Percentiles rank a stretch among this genome's conserved stretches.
Evolutionary conservation across 78 protist species (phyloP).

Genomic region (Dictyostelium capitatum): DNA sequence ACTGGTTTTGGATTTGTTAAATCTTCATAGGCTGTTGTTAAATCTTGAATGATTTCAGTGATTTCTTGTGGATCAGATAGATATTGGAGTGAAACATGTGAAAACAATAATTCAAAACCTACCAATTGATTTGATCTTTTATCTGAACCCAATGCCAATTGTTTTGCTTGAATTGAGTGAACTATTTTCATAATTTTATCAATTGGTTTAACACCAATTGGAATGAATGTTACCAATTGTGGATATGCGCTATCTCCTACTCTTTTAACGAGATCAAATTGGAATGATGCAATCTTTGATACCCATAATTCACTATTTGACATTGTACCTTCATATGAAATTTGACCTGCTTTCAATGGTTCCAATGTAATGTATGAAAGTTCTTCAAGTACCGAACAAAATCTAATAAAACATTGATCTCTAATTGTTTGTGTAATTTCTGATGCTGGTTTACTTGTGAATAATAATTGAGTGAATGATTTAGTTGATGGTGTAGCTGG

Average conservation of each 20-base stretch:
- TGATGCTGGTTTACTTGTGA: constrained; percentile 14
- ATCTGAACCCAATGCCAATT: background rate
- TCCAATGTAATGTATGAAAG: constrained; percentile 12
- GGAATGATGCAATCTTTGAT: constrained; percentile 15
- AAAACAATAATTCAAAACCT: constrained; percentile 64
- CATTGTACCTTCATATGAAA: constrained; percentile 28
- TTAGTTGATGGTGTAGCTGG: background rate
- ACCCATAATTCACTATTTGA: constrained; percentile 63
- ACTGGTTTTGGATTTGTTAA: constrained; percentile 13
- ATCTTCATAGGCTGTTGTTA: constrained; percentile 42
- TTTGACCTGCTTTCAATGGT: background rate
- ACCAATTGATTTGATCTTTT: constrained; percentile 5
- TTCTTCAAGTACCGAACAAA: constrained; percentile 43
- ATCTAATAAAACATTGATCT: constrained; percentile 23
- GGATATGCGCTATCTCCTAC: background rate
- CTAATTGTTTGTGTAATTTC: constrained; percentile 6
- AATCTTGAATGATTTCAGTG: constrained; percentile 69
- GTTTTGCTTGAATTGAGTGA: background rate
- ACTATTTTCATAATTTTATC: constrained; percentile 37
- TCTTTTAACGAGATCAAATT: background rate
- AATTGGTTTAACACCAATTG: constrained; percentile 53
- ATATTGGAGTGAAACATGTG: constrained; percentile 58
- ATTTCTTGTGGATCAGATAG: constrained; percentile 49
- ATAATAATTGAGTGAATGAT: background rate
- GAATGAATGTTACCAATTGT: constrained; percentile 19